These are phyloP conservation scores for Metarhizium humberi DNA, from an alignment of 2,329 filamentous ascomycete species.

Conservation along the genomic window DNA sequence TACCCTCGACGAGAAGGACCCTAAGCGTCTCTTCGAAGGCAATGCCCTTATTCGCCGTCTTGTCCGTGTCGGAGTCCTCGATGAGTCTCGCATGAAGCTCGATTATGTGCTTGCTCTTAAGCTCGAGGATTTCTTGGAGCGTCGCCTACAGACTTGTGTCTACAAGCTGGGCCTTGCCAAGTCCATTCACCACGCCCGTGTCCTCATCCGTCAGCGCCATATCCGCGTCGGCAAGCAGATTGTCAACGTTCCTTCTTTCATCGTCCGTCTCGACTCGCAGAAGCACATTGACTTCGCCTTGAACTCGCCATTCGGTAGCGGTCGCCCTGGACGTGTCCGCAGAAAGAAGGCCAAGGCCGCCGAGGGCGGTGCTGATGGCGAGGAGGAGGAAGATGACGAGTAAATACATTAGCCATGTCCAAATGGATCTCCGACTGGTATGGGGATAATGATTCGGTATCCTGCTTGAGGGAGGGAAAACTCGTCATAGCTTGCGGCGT, in stretches of 20 bases:
- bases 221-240: constrained; percentile 99
- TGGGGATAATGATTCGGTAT: constrained; percentile 21
- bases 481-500: constrained; percentile 43
- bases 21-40: constrained; percentile 99
- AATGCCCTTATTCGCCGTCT: constrained; percentile 99
- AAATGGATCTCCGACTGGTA: constrained; percentile 20
- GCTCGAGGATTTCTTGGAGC: constrained; percentile 99
- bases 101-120: constrained; percentile 99
- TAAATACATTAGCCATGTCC: constrained; percentile 33
- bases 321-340: constrained; percentile 92
- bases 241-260: constrained; percentile 98
- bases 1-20: constrained; percentile 99
- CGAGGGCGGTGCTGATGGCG: constrained; percentile 71
- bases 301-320: constrained; percentile 94
- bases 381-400: constrained; percentile 79
- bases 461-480: constrained; percentile 28
- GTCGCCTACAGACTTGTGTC: constrained; percentile 98
- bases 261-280: constrained; percentile 99
- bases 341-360: constrained; percentile 99
- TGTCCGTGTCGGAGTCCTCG: constrained; percentile 97
- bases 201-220: constrained; percentile 98
- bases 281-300: constrained; percentile 99
- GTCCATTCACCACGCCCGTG: constrained; percentile 99
- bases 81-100: constrained; percentile 99
- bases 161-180: constrained; percentile 99